Conservation (phyloP, 2,329 filamentous ascomycete species). For the Exophiala sp. region DNA sequence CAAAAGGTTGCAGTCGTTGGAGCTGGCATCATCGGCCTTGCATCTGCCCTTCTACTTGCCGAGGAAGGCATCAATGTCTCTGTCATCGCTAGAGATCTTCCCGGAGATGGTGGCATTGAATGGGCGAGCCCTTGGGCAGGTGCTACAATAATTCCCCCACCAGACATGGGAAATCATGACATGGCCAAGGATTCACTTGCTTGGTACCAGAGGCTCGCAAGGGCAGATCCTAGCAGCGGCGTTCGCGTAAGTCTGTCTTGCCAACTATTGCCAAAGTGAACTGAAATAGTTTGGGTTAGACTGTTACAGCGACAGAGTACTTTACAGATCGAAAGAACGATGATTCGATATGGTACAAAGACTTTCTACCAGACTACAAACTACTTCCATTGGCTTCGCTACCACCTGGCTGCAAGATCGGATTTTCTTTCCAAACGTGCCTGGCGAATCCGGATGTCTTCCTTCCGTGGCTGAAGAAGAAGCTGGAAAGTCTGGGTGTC, state of each 20-base stretch:
- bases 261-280: background rate
- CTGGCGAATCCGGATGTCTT: constrained; percentile 4
- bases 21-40: constrained; percentile 1
- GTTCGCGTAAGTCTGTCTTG: background rate
- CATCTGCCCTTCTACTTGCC: background rate
- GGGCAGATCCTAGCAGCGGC: constrained; percentile 1
- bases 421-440: constrained; percentile 14
- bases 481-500: background rate
- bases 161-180: constrained; percentile 1
- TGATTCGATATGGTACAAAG: constrained; percentile 6
- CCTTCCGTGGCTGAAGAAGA: constrained; percentile 3
- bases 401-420: constrained; percentile 1
- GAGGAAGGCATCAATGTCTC: background rate
- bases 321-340: constrained; percentile 3
- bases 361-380: background rate
- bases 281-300: background rate
- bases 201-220: constrained; percentile 1
- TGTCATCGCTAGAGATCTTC: constrained; percentile 2
- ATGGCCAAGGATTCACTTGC: constrained; percentile 1
- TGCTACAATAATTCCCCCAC: constrained; percentile 2
- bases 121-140: constrained; percentile 2
- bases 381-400: background rate
- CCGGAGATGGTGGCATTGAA: background rate
- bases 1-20: background rate
- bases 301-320: constrained; percentile 1